These are phyloP conservation scores for Wickerhamiella nectarea DNA, from an alignment of 805 yeast genomes.

Conservation along the genomic window DNA sequence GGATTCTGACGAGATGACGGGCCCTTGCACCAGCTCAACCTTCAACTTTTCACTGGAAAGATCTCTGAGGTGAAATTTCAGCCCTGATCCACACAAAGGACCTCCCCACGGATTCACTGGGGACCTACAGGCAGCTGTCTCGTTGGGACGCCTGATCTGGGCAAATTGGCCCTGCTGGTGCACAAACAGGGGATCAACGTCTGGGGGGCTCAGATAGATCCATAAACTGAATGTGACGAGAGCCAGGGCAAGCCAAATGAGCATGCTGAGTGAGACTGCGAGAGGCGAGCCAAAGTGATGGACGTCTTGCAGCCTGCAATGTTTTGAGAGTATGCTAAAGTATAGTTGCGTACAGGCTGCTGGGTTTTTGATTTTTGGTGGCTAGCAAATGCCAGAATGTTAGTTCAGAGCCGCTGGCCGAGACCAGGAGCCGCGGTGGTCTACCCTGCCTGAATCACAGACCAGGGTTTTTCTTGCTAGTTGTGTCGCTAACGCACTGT, in stretches of 20 bases:
- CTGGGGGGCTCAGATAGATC: slow-evolving; percentile 22
- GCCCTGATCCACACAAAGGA: slow-evolving; percentile 13
- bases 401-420: too few relatives aligned
- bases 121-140: slow-evolving; percentile 66
- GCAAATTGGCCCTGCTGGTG: slow-evolving; percentile 50
- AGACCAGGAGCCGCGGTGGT: too few relatives aligned
- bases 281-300: too few relatives aligned
- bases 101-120: slow-evolving; percentile 56
- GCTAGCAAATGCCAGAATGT: too few relatives aligned
- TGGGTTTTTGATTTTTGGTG: too few relatives aligned
- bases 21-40: slow-evolving; percentile 9
- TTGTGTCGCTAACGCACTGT: too few relatives aligned
- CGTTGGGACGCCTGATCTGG: slow-evolving; percentile 47
- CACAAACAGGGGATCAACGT: slow-evolving; percentile 26
- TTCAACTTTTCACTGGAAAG: slow-evolving; percentile 28
- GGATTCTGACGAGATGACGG: slow-evolving; percentile 2
- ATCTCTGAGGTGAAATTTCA: slow-evolving; percentile 55
- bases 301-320: too few relatives aligned
- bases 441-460: too few relatives aligned
- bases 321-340: too few relatives aligned
- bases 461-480: too few relatives aligned
- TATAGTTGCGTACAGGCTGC: too few relatives aligned
- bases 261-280: slow-evolving; percentile 10
- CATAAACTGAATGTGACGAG: slow-evolving; percentile 14
- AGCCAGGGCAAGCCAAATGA: slow-evolving; percentile 14